Evolutionary conservation across 1,284 basidiomycete species (phyloP), one percentile per base, ranked within the genome.

Genomic region (Malassezia globosa): DNA sequence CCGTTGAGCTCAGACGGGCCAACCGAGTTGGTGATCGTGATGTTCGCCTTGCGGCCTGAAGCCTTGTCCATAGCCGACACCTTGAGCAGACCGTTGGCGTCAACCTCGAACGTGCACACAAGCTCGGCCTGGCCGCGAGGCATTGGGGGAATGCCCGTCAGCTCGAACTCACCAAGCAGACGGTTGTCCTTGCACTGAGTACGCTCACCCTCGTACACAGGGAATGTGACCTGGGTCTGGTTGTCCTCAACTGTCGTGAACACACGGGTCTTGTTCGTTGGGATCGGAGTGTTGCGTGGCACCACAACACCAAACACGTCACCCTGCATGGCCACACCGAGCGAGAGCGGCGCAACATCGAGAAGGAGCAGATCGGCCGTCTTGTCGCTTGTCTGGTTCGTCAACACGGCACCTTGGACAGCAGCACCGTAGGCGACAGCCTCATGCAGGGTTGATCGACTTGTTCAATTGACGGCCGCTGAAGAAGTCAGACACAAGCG

Each of bases 391-490:
- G 66, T 69, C 64, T 71, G 68, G 66, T 67, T 67, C 55, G 68
- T 69, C 24, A 71, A 59, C 18, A 71, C 68, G 46, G 66, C 68
- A 48, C 64, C 68, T 60, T 71, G 68, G 56, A 71, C 66, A 24
- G 68, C 66, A 51, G 68, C 68, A 63, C 68, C 68, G 64, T 51
- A 75, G 40, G 75, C 74, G 47, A 76, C 74, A 55, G 75, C 74
- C 69, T 75, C 74, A 56, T 75, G n/a, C 74, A 55, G 75, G 74
- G 74, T 76, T 76, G 71, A 75, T 75, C 45, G 86, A 89, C 82
- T 96, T 96, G 85, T 96, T 97, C 73, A 94, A 77, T 75, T 92
- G 85, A 72, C 89, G 88, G 57, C 88, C 89, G 75, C 84, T 85
- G 75, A 97, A 99, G 81, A 83, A 88, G 74, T 97, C 92, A 58